A percentile compares a stretch with the other conserved stretches of the same genome.
phyloP scores from a whole-genome alignment of 1,284 basidiomycete species.

The Thecaphora frezii region DNA sequence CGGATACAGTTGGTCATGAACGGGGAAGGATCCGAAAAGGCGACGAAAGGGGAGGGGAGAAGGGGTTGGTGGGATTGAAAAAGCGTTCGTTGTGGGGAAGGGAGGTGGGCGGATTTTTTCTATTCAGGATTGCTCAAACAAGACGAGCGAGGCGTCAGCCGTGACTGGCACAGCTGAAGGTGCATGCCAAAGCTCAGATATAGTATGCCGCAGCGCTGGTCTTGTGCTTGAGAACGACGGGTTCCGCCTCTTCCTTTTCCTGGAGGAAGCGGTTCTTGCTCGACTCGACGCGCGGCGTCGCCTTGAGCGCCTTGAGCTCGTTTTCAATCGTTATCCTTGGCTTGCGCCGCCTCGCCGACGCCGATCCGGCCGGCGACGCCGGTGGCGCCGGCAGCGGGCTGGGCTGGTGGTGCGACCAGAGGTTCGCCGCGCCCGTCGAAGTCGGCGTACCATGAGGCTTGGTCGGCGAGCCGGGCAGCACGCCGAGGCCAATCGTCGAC shows the following conservation, averaged over 20 bases:
- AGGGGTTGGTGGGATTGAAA: no score
- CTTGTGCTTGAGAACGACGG: background rate
- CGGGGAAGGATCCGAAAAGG: no score
- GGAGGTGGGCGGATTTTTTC: no score
- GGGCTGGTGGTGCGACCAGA: slow-evolving; percentile 14
- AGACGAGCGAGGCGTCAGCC: no score
- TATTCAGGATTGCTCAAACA: no score
- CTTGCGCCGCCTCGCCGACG: slow-evolving; percentile 15
- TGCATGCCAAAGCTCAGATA: slow-evolving; percentile 15
- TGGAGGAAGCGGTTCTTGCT: slow-evolving; percentile 13
- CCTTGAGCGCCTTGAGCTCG: slow-evolving; percentile 35
- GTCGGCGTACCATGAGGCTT: slow-evolving; percentile 9
- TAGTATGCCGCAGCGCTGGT: slow-evolving; percentile 38
- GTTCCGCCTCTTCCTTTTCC: slow-evolving; percentile 9
- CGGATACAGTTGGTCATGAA: no score
- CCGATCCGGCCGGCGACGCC: background rate
- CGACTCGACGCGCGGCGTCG: slow-evolving; percentile 26
- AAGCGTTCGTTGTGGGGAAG: no score
- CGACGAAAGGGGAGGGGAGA: no score
- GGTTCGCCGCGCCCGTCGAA: background rate
- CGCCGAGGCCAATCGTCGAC: slow-evolving; percentile 8
- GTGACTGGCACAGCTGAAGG: no score
- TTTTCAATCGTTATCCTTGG: slow-evolving; percentile 46
- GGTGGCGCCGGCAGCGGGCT: slow-evolving; percentile 27
- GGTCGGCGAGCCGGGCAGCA: slow-evolving; percentile 16